Percentiles rank a stretch among this genome's conserved stretches.
These are phyloP conservation scores for Kernera saxatilis DNA, from an alignment of 345 rosid species.

Conservation along the genomic window DNA sequence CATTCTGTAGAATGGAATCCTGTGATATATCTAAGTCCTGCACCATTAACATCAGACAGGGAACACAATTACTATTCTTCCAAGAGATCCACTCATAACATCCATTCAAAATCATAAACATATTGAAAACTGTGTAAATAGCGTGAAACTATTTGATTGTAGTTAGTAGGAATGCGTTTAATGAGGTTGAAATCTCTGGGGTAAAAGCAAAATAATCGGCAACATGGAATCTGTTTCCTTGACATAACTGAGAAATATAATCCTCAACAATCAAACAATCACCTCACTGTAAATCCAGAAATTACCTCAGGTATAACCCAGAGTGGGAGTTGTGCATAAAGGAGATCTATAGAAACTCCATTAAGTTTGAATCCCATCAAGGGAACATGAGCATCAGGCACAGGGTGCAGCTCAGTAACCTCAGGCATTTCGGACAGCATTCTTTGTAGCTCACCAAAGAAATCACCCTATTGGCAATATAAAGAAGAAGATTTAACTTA, in stretches of 20 bases:
- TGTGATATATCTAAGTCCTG: constrained; percentile 94
- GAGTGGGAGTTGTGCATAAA: constrained; percentile 85
- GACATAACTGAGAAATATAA: neutral
- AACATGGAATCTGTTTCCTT: neutral
- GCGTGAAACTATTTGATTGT: neutral
- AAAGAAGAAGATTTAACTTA: constrained; percentile 17
- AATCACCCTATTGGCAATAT: constrained; percentile 65
- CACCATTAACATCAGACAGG: constrained; percentile 18
- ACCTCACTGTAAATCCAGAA: constrained; percentile 6
- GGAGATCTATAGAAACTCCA: constrained; percentile 93
- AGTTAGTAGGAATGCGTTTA: neutral
- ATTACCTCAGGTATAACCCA: constrained; percentile 97
- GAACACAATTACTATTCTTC: neutral
- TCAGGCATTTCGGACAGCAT: constrained; percentile 91
- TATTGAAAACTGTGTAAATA: neutral
- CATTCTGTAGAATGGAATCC: constrained; percentile 81
- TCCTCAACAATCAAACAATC: neutral
- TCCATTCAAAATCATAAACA: neutral
- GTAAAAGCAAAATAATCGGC: neutral
- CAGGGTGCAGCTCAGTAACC: constrained; percentile 93
- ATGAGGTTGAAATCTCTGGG: neutral
- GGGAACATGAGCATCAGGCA: constrained; percentile 98
- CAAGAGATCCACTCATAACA: neutral
- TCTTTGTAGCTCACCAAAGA: constrained; percentile 77
- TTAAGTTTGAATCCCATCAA: constrained; percentile 82